Evolutionary conservation across 2,329 filamentous ascomycete genomes (phyloP), one percentile per base, ranked within the genome.

Genomic region (Paecilomyces variotii): DNA sequence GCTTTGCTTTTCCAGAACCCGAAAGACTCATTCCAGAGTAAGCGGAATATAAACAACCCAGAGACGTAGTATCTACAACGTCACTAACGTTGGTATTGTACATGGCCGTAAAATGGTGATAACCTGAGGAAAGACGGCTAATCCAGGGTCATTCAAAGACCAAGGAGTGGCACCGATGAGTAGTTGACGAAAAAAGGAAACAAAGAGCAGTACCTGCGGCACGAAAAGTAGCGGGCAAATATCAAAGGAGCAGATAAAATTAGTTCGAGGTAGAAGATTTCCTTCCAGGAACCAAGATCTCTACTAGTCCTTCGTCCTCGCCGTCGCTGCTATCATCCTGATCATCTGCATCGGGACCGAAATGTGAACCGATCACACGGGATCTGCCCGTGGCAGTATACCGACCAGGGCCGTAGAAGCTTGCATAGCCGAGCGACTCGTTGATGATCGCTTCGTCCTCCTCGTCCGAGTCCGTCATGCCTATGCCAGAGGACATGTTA

Each of bases 361-460:
- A 72, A 25, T 72, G 67, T 25, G 72, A 73, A 32, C 64, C 65
- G 10, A 67, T 63, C 49, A 65, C 60, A 54, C 66, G 69, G 53
- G 69, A 65, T 60, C 64, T 65, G 52, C 63, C 74, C 76, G 55
- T 80, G 75, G 68, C 86, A 50, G 67, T 67, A 57, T 74, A 75
- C 55, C 71, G 65, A 11, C 60, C 67, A 9, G 69, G 62, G 1
- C 65, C 84, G 10, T 85, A 82, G 75, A 88, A 84, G 62, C 84
- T 85, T 64, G 88, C 88, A 59, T 88, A 87, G 12, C 85, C 86
- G 74, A 88, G 84, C 65, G 87, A 85, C 62, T 88, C 84, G 49
- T 85, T 84, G 28, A 84, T 75, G 39, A 76, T 72, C 26, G 74
- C 81, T 4, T 84, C 81, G 11, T 83, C 79, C 35, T 79, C 77